phyloP scores from a whole-genome alignment of 495 filamentous ascomycete genomes.

The Penicillium dipodomyicola region DNA sequence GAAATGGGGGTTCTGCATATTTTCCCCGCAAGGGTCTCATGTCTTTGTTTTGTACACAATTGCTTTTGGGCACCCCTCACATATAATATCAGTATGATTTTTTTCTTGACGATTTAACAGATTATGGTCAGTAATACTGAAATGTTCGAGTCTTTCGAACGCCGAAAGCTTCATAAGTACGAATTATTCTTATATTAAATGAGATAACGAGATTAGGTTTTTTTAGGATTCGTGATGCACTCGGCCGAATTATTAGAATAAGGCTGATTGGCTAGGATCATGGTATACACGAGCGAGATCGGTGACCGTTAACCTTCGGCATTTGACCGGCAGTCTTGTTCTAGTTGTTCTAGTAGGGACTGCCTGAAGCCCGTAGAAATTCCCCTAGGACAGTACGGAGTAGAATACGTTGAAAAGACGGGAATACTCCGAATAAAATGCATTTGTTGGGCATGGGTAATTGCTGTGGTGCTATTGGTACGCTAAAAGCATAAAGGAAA shows the following conservation, averaged over 20 bases:
- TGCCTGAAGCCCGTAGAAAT: background rate
- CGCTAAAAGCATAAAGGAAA: background rate
- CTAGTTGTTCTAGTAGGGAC: conserved; percentile 1
- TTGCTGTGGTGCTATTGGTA: conserved; percentile 23
- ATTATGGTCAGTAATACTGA: background rate
- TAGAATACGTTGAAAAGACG: background rate
- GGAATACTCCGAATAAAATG: background rate
- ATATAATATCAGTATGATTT: conserved; percentile 5
- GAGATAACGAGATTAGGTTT: background rate
- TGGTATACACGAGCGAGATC: conserved; percentile 1
- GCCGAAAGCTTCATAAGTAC: background rate
- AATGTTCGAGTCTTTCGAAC: background rate
- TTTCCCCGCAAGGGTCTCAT: conserved; percentile 2
- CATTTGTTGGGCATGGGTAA: conserved; percentile 18
- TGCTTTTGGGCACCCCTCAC: conserved; percentile 7
- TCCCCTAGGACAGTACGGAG: background rate
- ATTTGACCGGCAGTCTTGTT: conserved; percentile 8
- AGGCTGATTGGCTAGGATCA: background rate
- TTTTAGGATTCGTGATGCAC: background rate
- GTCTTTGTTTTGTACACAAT: conserved; percentile 14
- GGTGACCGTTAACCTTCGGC: conserved; percentile 2
- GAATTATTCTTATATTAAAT: background rate
- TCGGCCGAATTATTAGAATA: conserved; percentile 3
- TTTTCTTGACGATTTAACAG: background rate
- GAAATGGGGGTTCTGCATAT: conserved; percentile 11